Evolutionary conservation across 75 land plant species (phyloP).

Genomic region (Picea sitchensis): DNA sequence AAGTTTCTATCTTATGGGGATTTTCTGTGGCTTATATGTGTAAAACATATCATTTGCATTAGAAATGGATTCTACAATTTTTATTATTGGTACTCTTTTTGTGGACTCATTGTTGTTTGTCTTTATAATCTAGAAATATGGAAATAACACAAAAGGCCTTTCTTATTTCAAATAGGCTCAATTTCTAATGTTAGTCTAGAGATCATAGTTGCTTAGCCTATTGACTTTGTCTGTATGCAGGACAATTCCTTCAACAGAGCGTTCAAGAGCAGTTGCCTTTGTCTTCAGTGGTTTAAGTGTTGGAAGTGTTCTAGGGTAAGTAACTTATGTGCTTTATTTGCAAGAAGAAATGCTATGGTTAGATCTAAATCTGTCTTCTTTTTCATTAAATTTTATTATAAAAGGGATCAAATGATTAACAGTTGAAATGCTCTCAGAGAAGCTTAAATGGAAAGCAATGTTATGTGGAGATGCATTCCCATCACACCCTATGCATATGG

Average conservation of each 20-base stretch:
- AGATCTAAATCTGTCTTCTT: not conserved
- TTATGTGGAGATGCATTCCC: too few relatives aligned
- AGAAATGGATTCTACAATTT: not conserved
- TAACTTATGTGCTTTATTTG: not conserved
- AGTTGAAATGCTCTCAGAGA: not conserved
- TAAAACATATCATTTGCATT: too few relatives aligned
- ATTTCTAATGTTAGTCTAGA: not conserved
- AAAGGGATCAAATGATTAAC: not conserved
- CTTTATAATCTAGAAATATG: not conserved
- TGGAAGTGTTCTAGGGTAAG: conserved; percentile 94
- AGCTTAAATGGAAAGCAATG: not conserved
- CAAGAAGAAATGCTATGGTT: not conserved
- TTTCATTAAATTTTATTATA: not conserved
- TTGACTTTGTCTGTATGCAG: conserved; percentile 35
- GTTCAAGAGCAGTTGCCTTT: conserved; percentile 88
- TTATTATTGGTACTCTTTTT: not conserved
- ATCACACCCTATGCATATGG: too few relatives aligned
- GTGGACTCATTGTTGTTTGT: not conserved
- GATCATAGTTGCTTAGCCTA: not conserved
- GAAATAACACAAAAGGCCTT: not conserved
- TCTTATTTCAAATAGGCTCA: not conserved
- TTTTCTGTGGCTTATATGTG: not conserved
- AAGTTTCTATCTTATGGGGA: not conserved
- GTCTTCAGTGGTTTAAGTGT: conserved; percentile 96
- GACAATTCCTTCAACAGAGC: conserved; percentile 74